Conservation (phyloP, 495 filamentous ascomycete species). For the Aspergillus egyptiacus region DNA sequence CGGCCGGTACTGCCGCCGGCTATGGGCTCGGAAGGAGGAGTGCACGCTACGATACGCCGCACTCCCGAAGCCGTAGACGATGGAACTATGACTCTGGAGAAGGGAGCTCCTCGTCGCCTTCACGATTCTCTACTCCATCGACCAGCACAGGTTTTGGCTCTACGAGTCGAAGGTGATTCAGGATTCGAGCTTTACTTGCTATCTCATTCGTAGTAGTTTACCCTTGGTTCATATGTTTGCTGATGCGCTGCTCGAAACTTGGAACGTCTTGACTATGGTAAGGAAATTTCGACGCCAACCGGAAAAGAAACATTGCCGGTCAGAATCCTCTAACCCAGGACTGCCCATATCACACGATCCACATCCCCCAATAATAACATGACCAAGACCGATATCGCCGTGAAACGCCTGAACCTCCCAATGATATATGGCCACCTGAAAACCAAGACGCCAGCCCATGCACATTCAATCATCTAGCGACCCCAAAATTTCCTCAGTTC, state of each 20-base stretch:
- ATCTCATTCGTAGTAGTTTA: neutral
- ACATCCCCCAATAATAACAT: no score
- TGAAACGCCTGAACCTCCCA: conserved; percentile 5
- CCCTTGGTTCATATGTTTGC: neutral
- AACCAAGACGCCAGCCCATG: conserved; percentile 5
- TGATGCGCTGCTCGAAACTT: neutral
- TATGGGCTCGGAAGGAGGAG: conserved; percentile 60
- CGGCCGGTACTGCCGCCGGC: conserved; percentile 63
- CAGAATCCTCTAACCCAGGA: no score
- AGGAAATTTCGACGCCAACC: no score
- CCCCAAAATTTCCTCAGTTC: conserved; percentile 39
- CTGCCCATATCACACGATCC: no score
- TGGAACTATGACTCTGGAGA: conserved; percentile 39
- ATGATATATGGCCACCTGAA: neutral
- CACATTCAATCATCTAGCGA: conserved; percentile 34
- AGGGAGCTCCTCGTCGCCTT: conserved; percentile 44
- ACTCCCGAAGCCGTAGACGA: conserved; percentile 22
- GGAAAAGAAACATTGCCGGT: no score
- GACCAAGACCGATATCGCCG: conserved; percentile 3
- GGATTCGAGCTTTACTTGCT: neutral
- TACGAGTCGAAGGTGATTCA: conserved; percentile 62
- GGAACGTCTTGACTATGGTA: no score
- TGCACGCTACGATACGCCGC: conserved; percentile 15
- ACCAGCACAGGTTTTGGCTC: conserved; percentile 89
- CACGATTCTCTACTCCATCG: conserved; percentile 48